Evolutionary conservation across 1,284 basidiomycete species (phyloP), one percentile per base, ranked within the genome.

Genomic region (Cryptococcus floricola): DNA sequence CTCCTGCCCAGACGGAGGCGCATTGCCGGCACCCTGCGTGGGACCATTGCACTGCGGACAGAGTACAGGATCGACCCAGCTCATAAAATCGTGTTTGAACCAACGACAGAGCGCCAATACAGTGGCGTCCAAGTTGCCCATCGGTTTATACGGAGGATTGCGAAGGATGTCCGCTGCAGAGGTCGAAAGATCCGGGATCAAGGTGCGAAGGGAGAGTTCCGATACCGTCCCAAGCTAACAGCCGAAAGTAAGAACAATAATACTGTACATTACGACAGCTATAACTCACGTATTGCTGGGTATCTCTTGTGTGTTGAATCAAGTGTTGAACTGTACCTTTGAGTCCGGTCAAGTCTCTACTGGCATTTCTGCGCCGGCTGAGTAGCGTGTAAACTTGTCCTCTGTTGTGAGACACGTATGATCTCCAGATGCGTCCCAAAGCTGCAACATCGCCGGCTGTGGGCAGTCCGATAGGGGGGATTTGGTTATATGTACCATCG

Each of bases 1-100:
- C 52, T 80, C 79, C 28, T 70, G 62, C 0, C 47, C 52, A 2
- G 56, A 72, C 5, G 75, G 65, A 14, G 57, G 38, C 1, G 48
- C 63, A 0, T 12, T 19, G 0, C 63, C 67, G 6, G 46, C 41
- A 4, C 46, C 50, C n/a, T 39, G 39, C 1, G 78, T 80, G 12
- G 52, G 41, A 0, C 69, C 69, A 1, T 59, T 55, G 54, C 80
- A 81, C 5, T 7, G 23, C 0, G 70, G 57, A 53, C 80, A 81
- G 23, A 63, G 68, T 52, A 80, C 75, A 2, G 79, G 80, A 60
- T 81, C 80, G 12, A 73, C 70, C 80, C 80, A 81, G 45, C 63
- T 66, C 66, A 80, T 78, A 61, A 73, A 80, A 39, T 63, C 58
- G 14, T 63, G 50, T 59, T 80, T 80, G 70, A 80, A 80, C 80